Conservation (phyloP, 192 early-diverging fungal genomes). For the Backusella mclennaniae region DNA sequence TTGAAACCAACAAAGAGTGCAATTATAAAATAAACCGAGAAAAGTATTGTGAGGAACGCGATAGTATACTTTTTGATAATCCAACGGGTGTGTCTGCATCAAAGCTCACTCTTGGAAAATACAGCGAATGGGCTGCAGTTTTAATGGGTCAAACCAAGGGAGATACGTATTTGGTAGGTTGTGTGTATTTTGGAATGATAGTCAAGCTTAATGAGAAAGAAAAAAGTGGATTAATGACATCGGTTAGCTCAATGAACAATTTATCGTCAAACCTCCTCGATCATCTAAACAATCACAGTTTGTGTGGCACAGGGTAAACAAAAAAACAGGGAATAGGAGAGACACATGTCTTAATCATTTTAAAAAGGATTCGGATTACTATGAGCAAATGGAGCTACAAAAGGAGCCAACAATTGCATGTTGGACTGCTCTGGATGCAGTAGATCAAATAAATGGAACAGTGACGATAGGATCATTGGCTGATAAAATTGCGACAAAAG, state of each 20-base stretch:
- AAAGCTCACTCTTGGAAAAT: not conserved
- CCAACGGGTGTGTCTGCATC: not conserved
- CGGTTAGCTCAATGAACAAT: conserved; percentile 38
- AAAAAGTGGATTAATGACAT: not conserved
- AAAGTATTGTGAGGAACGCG: conserved; percentile 20
- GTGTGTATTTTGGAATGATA: too few relatives aligned
- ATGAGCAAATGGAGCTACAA: not conserved
- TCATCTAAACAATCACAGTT: conserved; percentile 21
- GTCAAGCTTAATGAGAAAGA: not conserved
- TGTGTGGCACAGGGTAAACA: conserved; percentile 36
- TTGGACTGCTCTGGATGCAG: conserved; percentile 37
- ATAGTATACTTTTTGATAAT: conserved; percentile 13
- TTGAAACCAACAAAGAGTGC: conserved; percentile 10
- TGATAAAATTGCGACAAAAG: not conserved
- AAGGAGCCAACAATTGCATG: conserved; percentile 26
- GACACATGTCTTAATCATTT: not conserved
- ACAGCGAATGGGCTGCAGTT: conserved; percentile 10
- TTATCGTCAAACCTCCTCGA: conserved; percentile 39
- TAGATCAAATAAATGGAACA: conserved; percentile 11
- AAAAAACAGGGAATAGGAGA: not conserved
- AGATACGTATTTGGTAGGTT: conserved; percentile 21
- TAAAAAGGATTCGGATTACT: conserved; percentile 35
- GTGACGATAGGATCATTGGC: not conserved
- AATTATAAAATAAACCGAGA: conserved; percentile 21
- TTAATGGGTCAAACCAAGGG: conserved; percentile 3